phyloP scores from a whole-genome alignment of 108 stramenopile species.

The Skeletonema grethae region DNA sequence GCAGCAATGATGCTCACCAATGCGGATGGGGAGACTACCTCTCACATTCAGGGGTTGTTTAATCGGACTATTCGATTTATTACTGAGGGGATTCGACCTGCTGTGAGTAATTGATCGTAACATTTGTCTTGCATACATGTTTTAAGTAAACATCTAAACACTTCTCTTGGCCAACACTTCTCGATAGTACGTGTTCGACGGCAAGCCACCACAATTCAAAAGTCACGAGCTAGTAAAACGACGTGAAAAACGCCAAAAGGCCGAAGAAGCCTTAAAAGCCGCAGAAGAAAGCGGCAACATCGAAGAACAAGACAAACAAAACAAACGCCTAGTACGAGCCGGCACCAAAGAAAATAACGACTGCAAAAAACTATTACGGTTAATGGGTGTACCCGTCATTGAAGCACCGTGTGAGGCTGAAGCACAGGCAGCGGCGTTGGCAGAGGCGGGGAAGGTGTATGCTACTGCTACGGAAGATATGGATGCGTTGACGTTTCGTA shows the following conservation, averaged over 20 bases:
- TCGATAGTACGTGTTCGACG: slow-evolving; percentile 91
- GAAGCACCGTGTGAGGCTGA: slow-evolving; percentile 98
- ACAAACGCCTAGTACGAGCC: slow-evolving; percentile 82
- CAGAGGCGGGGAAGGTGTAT: slow-evolving; percentile 86
- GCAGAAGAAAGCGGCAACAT: slow-evolving; percentile 86
- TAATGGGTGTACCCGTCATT: slow-evolving; percentile 98
- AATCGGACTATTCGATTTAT: slow-evolving; percentile 97
- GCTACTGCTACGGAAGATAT: slow-evolving; percentile 99
- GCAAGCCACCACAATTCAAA: slow-evolving; percentile 97
- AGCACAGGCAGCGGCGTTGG: slow-evolving; percentile 96
- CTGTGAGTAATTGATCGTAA: slow-evolving; percentile 11
- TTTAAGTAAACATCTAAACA: too few relatives aligned
- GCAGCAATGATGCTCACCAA: slow-evolving; percentile 84
- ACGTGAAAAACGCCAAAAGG: slow-evolving; percentile 93
- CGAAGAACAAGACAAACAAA: slow-evolving; percentile 90
- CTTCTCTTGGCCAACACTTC: too few relatives aligned
- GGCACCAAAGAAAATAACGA: slow-evolving; percentile 93
- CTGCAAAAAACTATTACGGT: slow-evolving; percentile 75
- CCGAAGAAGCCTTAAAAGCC: slow-evolving; percentile 82
- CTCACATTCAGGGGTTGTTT: slow-evolving; percentile 99
- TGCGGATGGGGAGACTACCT: slow-evolving; percentile 92
- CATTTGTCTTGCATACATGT: too few relatives aligned
- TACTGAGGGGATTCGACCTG: slow-evolving; percentile 92
- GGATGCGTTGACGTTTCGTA: slow-evolving; percentile 97
- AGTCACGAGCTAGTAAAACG: slow-evolving; percentile 89